Conservation (phyloP, 1,139 yeast genomes). For the Saccharomyces hybrid region DNA sequence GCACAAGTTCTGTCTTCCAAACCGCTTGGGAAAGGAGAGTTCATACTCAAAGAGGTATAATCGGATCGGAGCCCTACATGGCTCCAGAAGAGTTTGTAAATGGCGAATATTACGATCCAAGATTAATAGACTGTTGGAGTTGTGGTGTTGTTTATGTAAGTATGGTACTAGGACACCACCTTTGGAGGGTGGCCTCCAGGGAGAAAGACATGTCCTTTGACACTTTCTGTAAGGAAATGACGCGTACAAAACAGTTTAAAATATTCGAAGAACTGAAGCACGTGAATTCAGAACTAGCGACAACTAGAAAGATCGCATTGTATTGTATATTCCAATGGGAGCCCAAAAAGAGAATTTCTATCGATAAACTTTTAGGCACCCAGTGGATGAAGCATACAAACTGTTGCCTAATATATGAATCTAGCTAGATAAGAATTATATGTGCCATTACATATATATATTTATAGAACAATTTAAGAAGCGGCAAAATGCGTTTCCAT, state of each 20-base stretch:
- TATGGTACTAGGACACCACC: conserved; percentile 43
- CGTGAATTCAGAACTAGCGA: conserved; percentile 30
- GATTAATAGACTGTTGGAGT: conserved; percentile 62
- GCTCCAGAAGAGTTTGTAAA: conserved; percentile 56
- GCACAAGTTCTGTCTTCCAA: conserved; percentile 60
- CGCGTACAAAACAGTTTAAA: conserved; percentile 25
- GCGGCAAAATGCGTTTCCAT: no score
- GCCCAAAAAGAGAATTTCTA: conserved; percentile 40
- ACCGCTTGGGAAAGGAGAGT: conserved; percentile 58
- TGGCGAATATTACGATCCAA: conserved; percentile 44
- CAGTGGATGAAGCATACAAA: conserved; percentile 45
- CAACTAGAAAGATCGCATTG: conserved; percentile 40
- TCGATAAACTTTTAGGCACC: conserved; percentile 36
- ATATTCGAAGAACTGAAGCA: conserved; percentile 27
- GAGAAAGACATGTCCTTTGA: conserved; percentile 20
- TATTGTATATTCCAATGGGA: conserved; percentile 51
- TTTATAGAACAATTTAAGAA: not conserved
- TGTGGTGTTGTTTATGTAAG: conserved; percentile 51
- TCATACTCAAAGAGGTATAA: conserved; percentile 46
- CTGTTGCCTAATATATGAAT: conserved; percentile 34
- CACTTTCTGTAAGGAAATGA: conserved; percentile 27
- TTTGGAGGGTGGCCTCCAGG: conserved; percentile 42
- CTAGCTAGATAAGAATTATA: not conserved
- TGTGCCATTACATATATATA: no score
- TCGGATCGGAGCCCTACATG: conserved; percentile 70